A percentile compares a stretch with the other conserved stretches of the same genome.
Evolutionary conservation across 2,329 filamentous ascomycete genomes (phyloP).

Genomic region (Didymella pomorum): DNA sequence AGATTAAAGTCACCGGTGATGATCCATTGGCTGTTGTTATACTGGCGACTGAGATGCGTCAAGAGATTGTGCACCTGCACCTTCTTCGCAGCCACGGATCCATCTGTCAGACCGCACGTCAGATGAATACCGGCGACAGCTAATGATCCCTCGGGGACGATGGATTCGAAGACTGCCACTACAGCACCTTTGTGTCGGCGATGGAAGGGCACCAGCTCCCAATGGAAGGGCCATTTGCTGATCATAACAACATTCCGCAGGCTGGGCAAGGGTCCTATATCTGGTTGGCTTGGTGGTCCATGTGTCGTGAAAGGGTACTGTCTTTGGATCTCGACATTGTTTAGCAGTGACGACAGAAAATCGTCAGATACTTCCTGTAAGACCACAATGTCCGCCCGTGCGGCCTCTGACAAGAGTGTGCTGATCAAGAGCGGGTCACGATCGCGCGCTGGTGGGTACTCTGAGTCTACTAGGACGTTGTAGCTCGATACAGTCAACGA

Average conservation of each 20-base stretch:
- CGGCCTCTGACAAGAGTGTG: constrained; percentile 45
- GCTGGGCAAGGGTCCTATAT: constrained; percentile 65
- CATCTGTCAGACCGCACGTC: constrained; percentile 67
- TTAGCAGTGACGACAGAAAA: constrained; percentile 66
- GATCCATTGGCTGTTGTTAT: constrained; percentile 60
- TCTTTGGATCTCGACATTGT: constrained; percentile 54
- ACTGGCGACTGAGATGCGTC: constrained; percentile 54
- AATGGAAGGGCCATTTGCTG: constrained; percentile 64
- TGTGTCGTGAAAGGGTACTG: constrained; percentile 66
- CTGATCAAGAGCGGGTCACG: constrained; percentile 50
- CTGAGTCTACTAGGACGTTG: constrained; percentile 55
- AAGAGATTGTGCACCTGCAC: constrained; percentile 63
- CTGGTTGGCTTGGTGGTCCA: constrained; percentile 61
- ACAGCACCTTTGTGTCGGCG: constrained; percentile 67
- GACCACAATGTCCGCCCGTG: constrained; percentile 51
- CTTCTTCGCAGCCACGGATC: constrained; percentile 64
- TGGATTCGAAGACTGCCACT: constrained; percentile 55
- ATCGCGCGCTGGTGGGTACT: constrained; percentile 47
- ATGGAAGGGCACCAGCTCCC: constrained; percentile 63
- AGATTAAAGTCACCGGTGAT: constrained; percentile 72
- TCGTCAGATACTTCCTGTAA: constrained; percentile 72
- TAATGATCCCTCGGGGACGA: constrained; percentile 52
- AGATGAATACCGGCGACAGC: constrained; percentile 68
- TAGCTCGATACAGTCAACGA: constrained; percentile 52
- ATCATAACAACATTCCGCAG: constrained; percentile 69